These are phyloP conservation scores for Zea mays DNA, from an alignment of 176 grass and related monocot genomes.

Conservation along the genomic window DNA sequence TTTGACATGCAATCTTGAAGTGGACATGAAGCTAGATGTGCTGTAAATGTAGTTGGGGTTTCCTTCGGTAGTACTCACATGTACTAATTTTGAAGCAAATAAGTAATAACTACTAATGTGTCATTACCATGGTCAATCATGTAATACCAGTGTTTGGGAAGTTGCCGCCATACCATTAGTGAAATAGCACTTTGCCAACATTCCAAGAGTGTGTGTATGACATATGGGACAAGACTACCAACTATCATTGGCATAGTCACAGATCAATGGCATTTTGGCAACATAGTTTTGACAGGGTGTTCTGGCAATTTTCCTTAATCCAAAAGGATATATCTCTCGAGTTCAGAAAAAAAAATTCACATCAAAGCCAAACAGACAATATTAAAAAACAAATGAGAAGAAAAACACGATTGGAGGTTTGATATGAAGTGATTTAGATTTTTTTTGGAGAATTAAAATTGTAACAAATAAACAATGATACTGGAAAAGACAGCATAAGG, in stretches of 20 bases:
- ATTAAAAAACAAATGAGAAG: neutral
- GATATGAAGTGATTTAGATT: neutral
- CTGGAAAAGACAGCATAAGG: neutral
- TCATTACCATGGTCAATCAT: neutral
- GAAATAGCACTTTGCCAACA: neutral
- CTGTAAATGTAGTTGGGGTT: neutral
- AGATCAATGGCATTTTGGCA: constrained; percentile 11
- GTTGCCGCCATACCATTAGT: neutral
- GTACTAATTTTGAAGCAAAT: neutral
- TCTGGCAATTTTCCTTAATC: neutral
- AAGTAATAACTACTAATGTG: neutral
- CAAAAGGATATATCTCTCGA: neutral
- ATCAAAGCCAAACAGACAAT: neutral
- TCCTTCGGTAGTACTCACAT: neutral
- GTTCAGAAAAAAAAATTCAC: neutral
- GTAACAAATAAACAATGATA: neutral
- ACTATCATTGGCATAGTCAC: neutral
- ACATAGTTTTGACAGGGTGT: neutral
- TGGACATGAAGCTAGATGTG: neutral
- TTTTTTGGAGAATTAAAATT: neutral
- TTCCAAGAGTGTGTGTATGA: neutral
- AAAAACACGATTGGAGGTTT: neutral
- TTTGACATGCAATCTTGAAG: neutral
- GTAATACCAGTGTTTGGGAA: neutral
- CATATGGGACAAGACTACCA: neutral